Conservation (phyloP, 257 asterid genomes). For the Anisodus acutangulus region DNA sequence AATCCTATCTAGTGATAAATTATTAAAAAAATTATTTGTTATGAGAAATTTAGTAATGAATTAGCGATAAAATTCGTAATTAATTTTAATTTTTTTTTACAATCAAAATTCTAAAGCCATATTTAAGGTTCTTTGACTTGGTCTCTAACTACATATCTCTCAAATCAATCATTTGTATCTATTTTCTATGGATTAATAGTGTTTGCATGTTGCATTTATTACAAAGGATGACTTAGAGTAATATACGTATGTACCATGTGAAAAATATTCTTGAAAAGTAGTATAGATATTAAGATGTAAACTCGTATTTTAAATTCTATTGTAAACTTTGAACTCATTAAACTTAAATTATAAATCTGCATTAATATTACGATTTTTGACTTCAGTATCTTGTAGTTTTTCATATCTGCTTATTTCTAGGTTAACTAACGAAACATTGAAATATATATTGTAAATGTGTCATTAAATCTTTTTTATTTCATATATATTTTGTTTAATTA, state of each 20-base stretch:
- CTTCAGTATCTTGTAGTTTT: not conserved
- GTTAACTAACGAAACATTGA: not conserved
- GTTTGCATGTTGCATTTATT: not conserved
- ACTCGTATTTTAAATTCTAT: not conserved
- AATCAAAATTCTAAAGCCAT: not conserved
- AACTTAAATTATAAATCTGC: not conserved
- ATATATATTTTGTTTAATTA: not conserved
- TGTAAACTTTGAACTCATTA: not conserved
- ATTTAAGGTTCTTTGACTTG: constrained; percentile 20
- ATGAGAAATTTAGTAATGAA: not conserved
- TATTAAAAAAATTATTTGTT: not conserved
- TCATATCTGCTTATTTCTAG: not conserved
- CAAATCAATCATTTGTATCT: constrained; percentile 18
- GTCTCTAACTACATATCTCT: not conserved
- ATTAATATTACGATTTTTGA: not conserved
- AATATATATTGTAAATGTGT: not conserved
- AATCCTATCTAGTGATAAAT: not conserved
- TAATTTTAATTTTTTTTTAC: not conserved
- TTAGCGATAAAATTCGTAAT: not conserved
- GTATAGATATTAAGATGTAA: not conserved
- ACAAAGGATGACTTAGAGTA: not conserved
- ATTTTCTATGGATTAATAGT: constrained; percentile 14
- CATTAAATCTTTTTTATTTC: not conserved
- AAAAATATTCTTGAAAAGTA: not conserved
- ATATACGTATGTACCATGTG: not conserved